Conservation (phyloP, 106 monocot species). For the Posidonia australis region DNA sequence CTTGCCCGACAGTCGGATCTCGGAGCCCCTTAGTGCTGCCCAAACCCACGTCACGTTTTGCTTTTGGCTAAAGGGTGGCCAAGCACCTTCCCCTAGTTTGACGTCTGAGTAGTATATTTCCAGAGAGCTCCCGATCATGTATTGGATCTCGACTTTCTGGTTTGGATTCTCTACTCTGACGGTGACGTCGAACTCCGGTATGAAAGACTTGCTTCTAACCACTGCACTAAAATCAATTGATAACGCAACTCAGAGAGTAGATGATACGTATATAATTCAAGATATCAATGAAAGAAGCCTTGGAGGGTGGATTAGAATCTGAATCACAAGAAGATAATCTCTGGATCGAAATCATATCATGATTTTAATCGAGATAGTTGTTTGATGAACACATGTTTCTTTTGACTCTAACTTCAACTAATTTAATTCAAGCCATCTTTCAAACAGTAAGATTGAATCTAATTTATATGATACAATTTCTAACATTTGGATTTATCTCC, state of each 20-base stretch:
- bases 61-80: conserved; percentile 40
- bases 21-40: conserved; percentile 15
- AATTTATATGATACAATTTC: no score
- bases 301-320: no score
- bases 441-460: no score
- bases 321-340: no score
- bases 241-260: neutral
- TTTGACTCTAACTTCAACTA: no score
- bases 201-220: neutral
- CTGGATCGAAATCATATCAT: no score
- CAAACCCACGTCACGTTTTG: conserved; percentile 40
- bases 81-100: conserved; percentile 25
- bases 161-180: conserved; percentile 49
- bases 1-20: conserved; percentile 19
- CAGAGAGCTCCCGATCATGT: conserved; percentile 26
- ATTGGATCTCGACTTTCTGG: conserved; percentile 41
- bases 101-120: conserved; percentile 24
- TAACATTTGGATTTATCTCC: no score
- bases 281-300: neutral
- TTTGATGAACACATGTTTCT: no score
- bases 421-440: no score
- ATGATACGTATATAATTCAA: neutral
- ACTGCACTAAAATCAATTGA: neutral
- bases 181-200: conserved; percentile 12
- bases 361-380: no score